phyloP scores from a whole-genome alignment of 441 rosid genomes.

The Erodium texanum region DNA sequence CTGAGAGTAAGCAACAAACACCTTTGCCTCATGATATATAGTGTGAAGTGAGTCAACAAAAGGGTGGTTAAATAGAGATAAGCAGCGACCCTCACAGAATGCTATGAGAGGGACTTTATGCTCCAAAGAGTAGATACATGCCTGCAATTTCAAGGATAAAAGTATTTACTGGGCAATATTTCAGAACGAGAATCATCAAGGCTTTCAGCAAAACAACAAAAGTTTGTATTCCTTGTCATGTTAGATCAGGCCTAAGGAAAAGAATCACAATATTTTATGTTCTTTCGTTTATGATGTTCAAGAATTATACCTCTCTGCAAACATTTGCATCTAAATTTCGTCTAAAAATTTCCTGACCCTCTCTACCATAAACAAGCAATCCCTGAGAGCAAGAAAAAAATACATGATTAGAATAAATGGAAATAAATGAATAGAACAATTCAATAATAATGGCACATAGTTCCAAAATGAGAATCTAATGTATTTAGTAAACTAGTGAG shows the following conservation, averaged over 20 bases:
- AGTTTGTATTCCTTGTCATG: not conserved
- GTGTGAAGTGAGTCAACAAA: slow-evolving; percentile 65
- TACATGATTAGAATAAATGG: slow-evolving; percentile 14
- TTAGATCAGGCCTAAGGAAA: not conserved
- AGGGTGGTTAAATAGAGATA: slow-evolving; percentile 75
- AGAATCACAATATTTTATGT: not conserved
- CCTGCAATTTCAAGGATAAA: slow-evolving; percentile 33
- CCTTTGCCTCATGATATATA: slow-evolving; percentile 77
- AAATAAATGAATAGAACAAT: not conserved
- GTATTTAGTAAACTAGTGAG: not conserved
- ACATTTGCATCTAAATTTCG: slow-evolving; percentile 60
- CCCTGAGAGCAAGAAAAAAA: slow-evolving; percentile 46
- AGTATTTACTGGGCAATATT: not conserved
- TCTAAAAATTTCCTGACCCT: slow-evolving; percentile 70
- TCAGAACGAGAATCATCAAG: not conserved
- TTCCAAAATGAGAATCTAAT: not conserved
- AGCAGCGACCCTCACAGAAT: slow-evolving; percentile 69
- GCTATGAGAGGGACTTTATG: slow-evolving; percentile 80
- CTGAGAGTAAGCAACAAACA: slow-evolving; percentile 16
- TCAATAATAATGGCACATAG: not conserved
- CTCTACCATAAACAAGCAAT: slow-evolving; percentile 81
- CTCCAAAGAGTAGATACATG: slow-evolving; percentile 62
- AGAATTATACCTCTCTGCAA: slow-evolving; percentile 65
- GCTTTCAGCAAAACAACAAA: slow-evolving; percentile 10
- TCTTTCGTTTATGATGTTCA: not conserved